Percentiles rank a stretch among this genome's conserved stretches.
Conservation (phyloP, 345 rosid genomes). For the Eucalyptus victrix region DNA sequence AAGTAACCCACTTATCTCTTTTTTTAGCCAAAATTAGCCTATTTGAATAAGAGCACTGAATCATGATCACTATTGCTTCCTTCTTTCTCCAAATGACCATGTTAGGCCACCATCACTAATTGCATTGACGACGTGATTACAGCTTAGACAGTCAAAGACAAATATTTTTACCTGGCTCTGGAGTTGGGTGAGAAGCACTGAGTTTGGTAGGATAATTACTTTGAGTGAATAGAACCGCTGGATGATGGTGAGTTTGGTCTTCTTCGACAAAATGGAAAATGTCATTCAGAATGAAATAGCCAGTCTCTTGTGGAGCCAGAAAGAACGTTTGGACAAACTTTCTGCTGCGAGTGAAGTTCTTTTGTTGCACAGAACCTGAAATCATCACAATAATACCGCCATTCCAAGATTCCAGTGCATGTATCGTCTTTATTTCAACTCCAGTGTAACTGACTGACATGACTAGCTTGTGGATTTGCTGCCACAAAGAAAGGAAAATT, state of each 20-base stretch:
- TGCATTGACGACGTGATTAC: background rate
- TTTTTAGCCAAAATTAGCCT: background rate
- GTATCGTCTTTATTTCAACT: slow-evolving; percentile 56
- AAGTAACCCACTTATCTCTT: background rate
- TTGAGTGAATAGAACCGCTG: slow-evolving; percentile 31
- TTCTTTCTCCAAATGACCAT: background rate
- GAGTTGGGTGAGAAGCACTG: slow-evolving; percentile 10
- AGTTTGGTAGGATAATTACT: slow-evolving; percentile 23
- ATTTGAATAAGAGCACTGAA: background rate
- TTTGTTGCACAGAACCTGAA: slow-evolving; percentile 50
- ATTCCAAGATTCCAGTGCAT: slow-evolving; percentile 51
- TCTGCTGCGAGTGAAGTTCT: slow-evolving; percentile 32
- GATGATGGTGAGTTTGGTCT: slow-evolving; percentile 36
- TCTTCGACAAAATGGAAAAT: slow-evolving; percentile 51
- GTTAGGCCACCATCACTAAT: background rate
- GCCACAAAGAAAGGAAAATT: background rate
- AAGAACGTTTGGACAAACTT: slow-evolving; percentile 58
- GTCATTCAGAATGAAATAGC: slow-evolving; percentile 59
- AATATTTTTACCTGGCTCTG: slow-evolving; percentile 32
- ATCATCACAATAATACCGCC: slow-evolving; percentile 65
- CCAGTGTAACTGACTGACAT: slow-evolving; percentile 34
- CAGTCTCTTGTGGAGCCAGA: slow-evolving; percentile 71
- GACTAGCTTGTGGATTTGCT: slow-evolving; percentile 53
- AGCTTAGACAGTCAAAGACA: background rate
- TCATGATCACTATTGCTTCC: background rate